These are phyloP conservation scores for Sicyos edulis DNA, from an alignment of 306 rosid species.

Conservation along the genomic window DNA sequence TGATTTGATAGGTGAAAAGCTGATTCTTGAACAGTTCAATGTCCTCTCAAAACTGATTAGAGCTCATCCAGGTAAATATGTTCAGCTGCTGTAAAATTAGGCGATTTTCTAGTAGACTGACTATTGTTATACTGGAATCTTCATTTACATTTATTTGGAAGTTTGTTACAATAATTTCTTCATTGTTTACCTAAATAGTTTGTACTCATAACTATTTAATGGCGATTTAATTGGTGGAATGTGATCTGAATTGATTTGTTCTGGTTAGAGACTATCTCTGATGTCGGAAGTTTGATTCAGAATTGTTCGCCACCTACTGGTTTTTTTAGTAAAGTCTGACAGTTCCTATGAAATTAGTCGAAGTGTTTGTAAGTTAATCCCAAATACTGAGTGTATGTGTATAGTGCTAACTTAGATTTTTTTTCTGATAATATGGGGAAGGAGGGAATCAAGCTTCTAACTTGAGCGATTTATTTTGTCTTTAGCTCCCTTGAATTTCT, in stretches of 20 bases:
- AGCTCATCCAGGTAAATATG: slow-evolving; percentile 4
- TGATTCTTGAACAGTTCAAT: slow-evolving; percentile 40
- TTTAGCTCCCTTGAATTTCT: too few relatives aligned
- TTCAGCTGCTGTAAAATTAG: background rate
- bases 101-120: background rate
- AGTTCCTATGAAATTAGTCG: too few relatives aligned
- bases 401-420: too few relatives aligned
- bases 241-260: background rate
- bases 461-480: too few relatives aligned
- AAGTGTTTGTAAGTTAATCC: too few relatives aligned
- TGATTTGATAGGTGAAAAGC: slow-evolving; percentile 48
- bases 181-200: background rate
- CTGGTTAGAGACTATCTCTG: background rate
- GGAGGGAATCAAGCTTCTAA: too few relatives aligned
- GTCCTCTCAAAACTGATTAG: slow-evolving; percentile 26
- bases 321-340: too few relatives aligned
- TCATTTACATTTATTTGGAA: background rate
- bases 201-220: background rate
- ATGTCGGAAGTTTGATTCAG: background rate
- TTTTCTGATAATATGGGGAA: too few relatives aligned
- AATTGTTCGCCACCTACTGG: too few relatives aligned
- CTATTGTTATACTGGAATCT: background rate
- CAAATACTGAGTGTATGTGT: too few relatives aligned
- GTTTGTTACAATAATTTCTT: background rate
- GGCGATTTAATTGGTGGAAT: background rate